Base-by-base conservation (phyloP, 192 early-diverging fungal species). In the Backusella circina region DNA sequence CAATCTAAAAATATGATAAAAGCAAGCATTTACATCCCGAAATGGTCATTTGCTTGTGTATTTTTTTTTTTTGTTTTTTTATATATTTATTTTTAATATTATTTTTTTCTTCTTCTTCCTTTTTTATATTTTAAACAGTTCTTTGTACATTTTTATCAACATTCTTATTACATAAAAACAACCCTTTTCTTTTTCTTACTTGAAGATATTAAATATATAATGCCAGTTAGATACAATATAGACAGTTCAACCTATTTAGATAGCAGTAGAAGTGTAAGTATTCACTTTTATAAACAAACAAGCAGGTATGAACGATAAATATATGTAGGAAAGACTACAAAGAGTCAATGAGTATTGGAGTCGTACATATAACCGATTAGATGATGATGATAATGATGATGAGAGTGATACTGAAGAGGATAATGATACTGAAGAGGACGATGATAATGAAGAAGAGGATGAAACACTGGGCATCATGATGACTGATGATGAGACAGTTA, bases 401-500 rank as follows among this genome's bases (percentile, higher is more conserved):
- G 16, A 32, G n/a, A 38, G 35, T 68, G 36, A 68, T 68, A 68
- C 12, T 23, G 67, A 68, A 4, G 66, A 67, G 10, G 32, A 67
- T 9, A 18, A 67, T 21, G 35, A 67, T 1, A 32, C 18, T 0
- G 33, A 37, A 33, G 66, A 35, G 3, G 66, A 67, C 1, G 35
- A 21, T 3, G 18, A 38, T 13, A 35, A 68, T 3, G 33, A 67
- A 21, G 12, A 36, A 0, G 67, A 26, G 18, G 33, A 38, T 10
- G 69, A 70, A 61, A 61, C 54, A 12, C 23, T 28, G 26, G 54
- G 23, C 3, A 61, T 28, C 9, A 26, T 61, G 23, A 13, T 61
- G 8, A 28, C 54, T 31, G 69, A 70, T 70, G 37, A 70, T 44
- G 37, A 35, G 16, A 70, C 69, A 5, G 39, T 70, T 28, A 70